Evolutionary conservation across 495 filamentous ascomycete species (phyloP), one percentile per base, ranked within the genome.

Genomic region (Trichoderma reesei): DNA sequence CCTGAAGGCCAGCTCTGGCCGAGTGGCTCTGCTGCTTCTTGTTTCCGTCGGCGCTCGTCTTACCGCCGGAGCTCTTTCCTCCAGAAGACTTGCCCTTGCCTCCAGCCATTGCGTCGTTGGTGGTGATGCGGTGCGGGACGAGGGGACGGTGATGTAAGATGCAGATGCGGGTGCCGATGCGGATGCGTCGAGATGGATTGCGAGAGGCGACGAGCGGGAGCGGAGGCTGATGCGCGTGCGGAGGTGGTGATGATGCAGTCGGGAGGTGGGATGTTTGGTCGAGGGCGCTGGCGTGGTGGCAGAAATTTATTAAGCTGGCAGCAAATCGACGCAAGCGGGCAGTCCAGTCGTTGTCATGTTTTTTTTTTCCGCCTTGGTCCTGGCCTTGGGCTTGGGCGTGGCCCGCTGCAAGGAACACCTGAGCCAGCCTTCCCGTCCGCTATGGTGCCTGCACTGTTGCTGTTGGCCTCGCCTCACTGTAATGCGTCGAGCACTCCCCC

Each of bases 1-100:
- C 94, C 89, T 98, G 94, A 72, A 98, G 84, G 76, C 94, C 94
- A 77, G 94, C 94, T 79, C 97, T 96, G 71, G 91, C 91, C 70
- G 93, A 97, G 82, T 98, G 94, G 72, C 92, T 96, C 80, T 97
- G 93, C 77, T 98, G 92, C 71, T 90, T 89, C 82, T 97, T 96
- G 75, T 84, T 75, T 75, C 82, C 78, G 61, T 86, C 85, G 61
- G 86, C 89, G 71, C 90, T 90, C 64, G 89, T 94, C 87, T 98
- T 90, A 64, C 88, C 88, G 67, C 88, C 87, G 42, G 88, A 89
- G 67, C 80, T 83, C 80, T 90, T 98, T 71, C 95, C 94, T 70
- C 91, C 90, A 67, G 92, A 88, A 65, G 89, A 92, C 82, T 96
- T 96, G 80, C 91, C 91, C 81, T 96, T 96, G 80, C 91, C 91